Percentiles rank a stretch among this genome's conserved stretches.
Evolutionary conservation across 768 basidiomycete genomes (phyloP).

Genomic region (Tylopilus subfusipes): DNA sequence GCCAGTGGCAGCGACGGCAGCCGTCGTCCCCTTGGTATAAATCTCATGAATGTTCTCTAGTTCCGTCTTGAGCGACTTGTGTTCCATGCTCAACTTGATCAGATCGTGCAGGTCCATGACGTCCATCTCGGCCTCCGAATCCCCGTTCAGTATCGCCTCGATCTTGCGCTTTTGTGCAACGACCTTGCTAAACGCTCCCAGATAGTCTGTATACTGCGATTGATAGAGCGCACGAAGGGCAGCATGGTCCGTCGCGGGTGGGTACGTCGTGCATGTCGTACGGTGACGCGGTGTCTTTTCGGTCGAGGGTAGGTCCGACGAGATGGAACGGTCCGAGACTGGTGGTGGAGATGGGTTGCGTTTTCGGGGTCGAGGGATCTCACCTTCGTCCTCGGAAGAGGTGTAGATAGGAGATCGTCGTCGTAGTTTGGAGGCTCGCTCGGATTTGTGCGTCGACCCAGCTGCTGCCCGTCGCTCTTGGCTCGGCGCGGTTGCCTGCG

Average conservation of each 20-base stretch:
- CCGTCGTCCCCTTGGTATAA: slow-evolving; percentile 27
- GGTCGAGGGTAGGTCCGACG: slow-evolving; percentile 16
- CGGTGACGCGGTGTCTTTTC: slow-evolving; percentile 22
- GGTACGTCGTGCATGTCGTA: slow-evolving; percentile 32
- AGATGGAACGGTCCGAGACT: slow-evolving; percentile 20
- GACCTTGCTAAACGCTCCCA: slow-evolving; percentile 44
- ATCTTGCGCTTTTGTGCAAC: slow-evolving; percentile 49
- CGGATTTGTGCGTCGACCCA: slow-evolving; percentile 13
- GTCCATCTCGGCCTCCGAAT: slow-evolving; percentile 54
- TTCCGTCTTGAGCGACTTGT: slow-evolving; percentile 50
- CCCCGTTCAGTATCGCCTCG: slow-evolving; percentile 49
- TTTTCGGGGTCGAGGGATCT: slow-evolving; percentile 32
- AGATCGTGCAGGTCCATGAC: slow-evolving; percentile 54
- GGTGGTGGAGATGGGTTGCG: slow-evolving; percentile 28
- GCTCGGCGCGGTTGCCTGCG: slow-evolving; percentile 10
- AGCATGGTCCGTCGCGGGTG: slow-evolving; percentile 45
- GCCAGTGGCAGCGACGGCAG: background rate
- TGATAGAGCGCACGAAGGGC: slow-evolving; percentile 53
- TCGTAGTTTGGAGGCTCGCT: slow-evolving; percentile 34
- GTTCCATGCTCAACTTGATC: slow-evolving; percentile 39
- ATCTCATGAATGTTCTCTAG: slow-evolving; percentile 46
- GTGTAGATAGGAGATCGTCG: slow-evolving; percentile 64
- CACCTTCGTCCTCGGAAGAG: slow-evolving; percentile 61
- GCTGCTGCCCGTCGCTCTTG: slow-evolving; percentile 10
- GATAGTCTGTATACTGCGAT: slow-evolving; percentile 49